Conservation (phyloP, 2,329 filamentous ascomycete genomes). For the Fusarium mundagurra region DNA sequence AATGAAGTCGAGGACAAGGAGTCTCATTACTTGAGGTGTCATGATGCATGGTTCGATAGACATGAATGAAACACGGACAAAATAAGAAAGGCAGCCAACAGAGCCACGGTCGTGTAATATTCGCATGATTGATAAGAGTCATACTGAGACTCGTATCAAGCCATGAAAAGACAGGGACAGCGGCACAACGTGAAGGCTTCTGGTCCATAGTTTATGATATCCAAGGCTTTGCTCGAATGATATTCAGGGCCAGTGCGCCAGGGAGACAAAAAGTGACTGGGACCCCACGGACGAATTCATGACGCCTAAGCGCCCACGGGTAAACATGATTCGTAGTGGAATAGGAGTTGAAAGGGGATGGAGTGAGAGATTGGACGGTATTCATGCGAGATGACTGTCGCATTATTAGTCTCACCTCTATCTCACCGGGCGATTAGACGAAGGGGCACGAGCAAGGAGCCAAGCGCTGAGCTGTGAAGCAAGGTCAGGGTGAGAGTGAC, state of each 20-base stretch:
- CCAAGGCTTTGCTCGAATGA: conserved; percentile 38
- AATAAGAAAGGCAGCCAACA: conserved; percentile 17
- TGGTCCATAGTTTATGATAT: conserved; percentile 12
- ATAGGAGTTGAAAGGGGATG: conserved; percentile 20
- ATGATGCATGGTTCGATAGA: conserved; percentile 17
- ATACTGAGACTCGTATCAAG: conserved; percentile 17
- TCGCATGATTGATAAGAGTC: conserved; percentile 15
- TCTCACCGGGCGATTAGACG: conserved; percentile 2
- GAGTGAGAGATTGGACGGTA: conserved; percentile 5
- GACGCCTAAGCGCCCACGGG: conserved; percentile 27
- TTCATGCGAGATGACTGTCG: conserved; percentile 31
- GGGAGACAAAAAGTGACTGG: conserved; percentile 29
- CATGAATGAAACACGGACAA: conserved; percentile 11
- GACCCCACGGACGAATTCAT: conserved; percentile 32
- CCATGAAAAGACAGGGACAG: conserved; percentile 16
- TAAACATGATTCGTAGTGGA: conserved; percentile 24
- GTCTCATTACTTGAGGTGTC: conserved; percentile 18
- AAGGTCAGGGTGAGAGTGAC: conserved; percentile 6
- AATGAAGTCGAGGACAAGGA: conserved; percentile 5
- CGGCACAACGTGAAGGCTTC: conserved; percentile 21
- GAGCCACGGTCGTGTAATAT: conserved; percentile 16
- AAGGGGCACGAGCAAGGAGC: conserved; percentile 19
- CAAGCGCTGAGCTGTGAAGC: neutral
- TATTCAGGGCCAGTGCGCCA: conserved; percentile 27
- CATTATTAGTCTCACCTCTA: conserved; percentile 19